Base-by-base conservation (phyloP, 139 green algal species). In the Desmodesmus armatus region DNA sequence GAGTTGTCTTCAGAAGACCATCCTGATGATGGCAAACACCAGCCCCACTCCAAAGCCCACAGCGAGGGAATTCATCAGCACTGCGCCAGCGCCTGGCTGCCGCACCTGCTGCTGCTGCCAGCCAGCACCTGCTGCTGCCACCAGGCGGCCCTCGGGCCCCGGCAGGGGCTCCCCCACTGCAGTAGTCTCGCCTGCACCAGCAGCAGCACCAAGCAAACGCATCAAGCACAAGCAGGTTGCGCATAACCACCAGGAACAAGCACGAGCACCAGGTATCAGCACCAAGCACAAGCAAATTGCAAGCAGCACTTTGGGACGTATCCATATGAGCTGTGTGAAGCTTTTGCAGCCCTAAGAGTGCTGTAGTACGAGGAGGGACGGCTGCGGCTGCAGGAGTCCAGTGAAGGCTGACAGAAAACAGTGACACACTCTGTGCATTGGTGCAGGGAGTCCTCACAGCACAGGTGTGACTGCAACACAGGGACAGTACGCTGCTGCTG, bases 1-100 rank as follows among this genome's bases (percentile, higher is more conserved):
- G n/a, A n/a, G n/a, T n/a, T n/a, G n/a, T n/a, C n/a, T 51, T 60
- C 58, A 85, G 21, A 77, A 85, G 15, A 84, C 35, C 63, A 77
- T 17, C 29, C 79, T 39, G n/a, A 85, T 51, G 7, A 85, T 13
- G 6, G 19, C 79, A 53, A 77, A 77, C 27, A 85, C 69, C 19
- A 77, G 29, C 5, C 79, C 79, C 0, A 85, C n/a, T 0, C 79
- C 79, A 60, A 85, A 75, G 1, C 79, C 79, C 25, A 85, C 29
- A 27, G 63, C 63, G 27, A 85, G 31, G 0, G 79, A 75, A 33
- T 85, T 77, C 15, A 19, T 35, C 19, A 85, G 41, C 60, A 85
- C 0, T 35, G 43, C 29, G 11, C 44, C 39, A 7, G 63, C 65
- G 5, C 40, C 33, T 2, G 65, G 35, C 29, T 65, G 65, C 40